Percentiles rank a stretch among this genome's conserved stretches.
phyloP scores from a whole-genome alignment of 2,329 filamentous ascomycete genomes.

The Fusarium robinianum region DNA sequence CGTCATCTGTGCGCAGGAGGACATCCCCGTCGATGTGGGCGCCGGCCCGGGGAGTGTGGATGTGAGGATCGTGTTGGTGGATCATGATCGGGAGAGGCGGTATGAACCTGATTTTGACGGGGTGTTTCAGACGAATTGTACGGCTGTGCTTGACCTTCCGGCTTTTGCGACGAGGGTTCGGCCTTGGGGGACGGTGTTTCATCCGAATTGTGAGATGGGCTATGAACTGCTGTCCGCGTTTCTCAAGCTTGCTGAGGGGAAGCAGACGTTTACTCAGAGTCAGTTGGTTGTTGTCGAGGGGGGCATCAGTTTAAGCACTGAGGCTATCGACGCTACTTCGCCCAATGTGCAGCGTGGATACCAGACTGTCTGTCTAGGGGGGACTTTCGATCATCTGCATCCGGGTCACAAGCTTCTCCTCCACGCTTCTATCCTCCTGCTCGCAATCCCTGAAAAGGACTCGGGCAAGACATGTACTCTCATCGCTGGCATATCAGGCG shows the following conservation, averaged over 20 bases:
- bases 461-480: conserved; percentile 57
- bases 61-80: conserved; percentile 72
- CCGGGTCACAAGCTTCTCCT: conserved; percentile 95
- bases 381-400: conserved; percentile 96
- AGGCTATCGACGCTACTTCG: not conserved
- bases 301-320: conserved; percentile 51
- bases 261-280: conserved; percentile 52
- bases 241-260: conserved; percentile 51
- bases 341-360: conserved; percentile 28
- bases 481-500: conserved; percentile 86
- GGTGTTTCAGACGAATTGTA: conserved; percentile 50
- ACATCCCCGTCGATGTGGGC: conserved; percentile 61
- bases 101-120: conserved; percentile 43
- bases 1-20: conserved; percentile 67
- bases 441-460: conserved; percentile 54
- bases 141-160: conserved; percentile 53
- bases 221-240: conserved; percentile 60
- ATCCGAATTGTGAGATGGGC: conserved; percentile 67
- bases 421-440: conserved; percentile 78
- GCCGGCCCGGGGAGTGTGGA: conserved; percentile 70
- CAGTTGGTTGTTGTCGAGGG: conserved; percentile 58
- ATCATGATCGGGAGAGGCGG: conserved; percentile 54
- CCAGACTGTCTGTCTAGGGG: conserved; percentile 73
- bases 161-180: conserved; percentile 58
- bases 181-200: conserved; percentile 68